phyloP scores from a whole-genome alignment of 768 basidiomycete species.

The Lactarius pseudohatsudake region DNA sequence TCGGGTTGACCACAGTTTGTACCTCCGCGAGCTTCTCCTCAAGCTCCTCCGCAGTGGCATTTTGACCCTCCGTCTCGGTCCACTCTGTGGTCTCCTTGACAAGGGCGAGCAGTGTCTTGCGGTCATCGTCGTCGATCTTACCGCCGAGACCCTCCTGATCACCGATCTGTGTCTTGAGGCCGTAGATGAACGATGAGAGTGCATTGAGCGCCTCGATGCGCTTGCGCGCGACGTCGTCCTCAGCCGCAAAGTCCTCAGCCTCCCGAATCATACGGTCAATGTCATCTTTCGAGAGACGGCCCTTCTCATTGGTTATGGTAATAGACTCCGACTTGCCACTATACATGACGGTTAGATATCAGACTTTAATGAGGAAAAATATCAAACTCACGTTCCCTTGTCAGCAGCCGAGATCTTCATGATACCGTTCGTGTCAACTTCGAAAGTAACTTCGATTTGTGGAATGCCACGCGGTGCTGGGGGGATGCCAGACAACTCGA shows the following conservation, averaged over 20 bases:
- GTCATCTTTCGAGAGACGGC: constrained; percentile 60
- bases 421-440: constrained; percentile 93
- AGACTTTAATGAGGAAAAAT: background rate
- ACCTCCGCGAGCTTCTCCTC: constrained; percentile 76
- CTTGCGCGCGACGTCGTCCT: constrained; percentile 76
- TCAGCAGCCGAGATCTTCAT: constrained; percentile 92
- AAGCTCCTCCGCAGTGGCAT: constrained; percentile 80
- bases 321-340: constrained; percentile 86
- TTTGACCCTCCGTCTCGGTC: constrained; percentile 81
- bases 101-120: constrained; percentile 74
- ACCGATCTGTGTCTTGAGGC: constrained; percentile 81
- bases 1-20: constrained; percentile 44
- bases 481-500: constrained; percentile 89
- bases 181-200: constrained; percentile 79
- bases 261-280: constrained; percentile 96
- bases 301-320: constrained; percentile 96
- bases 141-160: constrained; percentile 91
- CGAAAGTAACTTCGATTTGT: constrained; percentile 96
- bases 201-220: constrained; percentile 84
- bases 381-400: constrained; percentile 74
- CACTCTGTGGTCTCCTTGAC: constrained; percentile 91
- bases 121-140: constrained; percentile 79
- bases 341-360: constrained; percentile 8
- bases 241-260: constrained; percentile 85
- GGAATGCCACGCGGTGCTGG: constrained; percentile 96